Base-by-base conservation (phyloP, 2,329 filamentous ascomycete species). In the Alternaria sp. region DNA sequence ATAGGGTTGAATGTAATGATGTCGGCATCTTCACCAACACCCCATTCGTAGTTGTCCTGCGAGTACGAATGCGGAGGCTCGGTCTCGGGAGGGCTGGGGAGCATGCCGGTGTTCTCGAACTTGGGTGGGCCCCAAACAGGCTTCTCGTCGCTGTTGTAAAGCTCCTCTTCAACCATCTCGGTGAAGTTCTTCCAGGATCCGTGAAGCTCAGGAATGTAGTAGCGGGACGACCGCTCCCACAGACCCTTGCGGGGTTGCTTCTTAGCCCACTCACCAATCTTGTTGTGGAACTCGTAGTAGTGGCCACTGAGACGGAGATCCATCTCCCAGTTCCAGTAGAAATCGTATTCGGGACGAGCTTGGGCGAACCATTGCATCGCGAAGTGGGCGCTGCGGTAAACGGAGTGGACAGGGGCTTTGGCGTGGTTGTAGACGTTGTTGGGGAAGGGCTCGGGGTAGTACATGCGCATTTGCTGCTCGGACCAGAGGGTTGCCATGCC, bases 401-500 rank as follows among this genome's bases (percentile, higher is more conserved):
- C 92, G 17, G 93, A 93, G 75, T 98, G 93, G 0, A 97, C 88
- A 1, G 91, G 90, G 11, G 76, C 77, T 46, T 78, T 79, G 44
- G 80, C 80, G 55, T 96, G 83, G 50, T 90, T 85, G 56, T 84
- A 83, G 65, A 84, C 83, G 77, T 88, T 93, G 44, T 90, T 86
- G 62, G 96, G 92, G 71, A 92, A 89, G 26, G 97, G 88, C 48
- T 90, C 92, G 51, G 95, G 90, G 78, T 98, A 99, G 68, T 96
- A 85, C 57, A 93, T 86, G 52, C 90, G 84, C 93, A 98, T 97
- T 78, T 97, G 93, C 24, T 90, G 89, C 77, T 96, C 93, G 0
- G 92, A 95, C 95, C 95, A 99, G 6, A 98, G 84, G 0, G 91
- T 96, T 21, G 91, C 91, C 73, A 99, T 88, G 45, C 91, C 91